Evolutionary conservation across 2,329 filamentous ascomycete species (phyloP).

Genomic region (Fusarium newnesense): DNA sequence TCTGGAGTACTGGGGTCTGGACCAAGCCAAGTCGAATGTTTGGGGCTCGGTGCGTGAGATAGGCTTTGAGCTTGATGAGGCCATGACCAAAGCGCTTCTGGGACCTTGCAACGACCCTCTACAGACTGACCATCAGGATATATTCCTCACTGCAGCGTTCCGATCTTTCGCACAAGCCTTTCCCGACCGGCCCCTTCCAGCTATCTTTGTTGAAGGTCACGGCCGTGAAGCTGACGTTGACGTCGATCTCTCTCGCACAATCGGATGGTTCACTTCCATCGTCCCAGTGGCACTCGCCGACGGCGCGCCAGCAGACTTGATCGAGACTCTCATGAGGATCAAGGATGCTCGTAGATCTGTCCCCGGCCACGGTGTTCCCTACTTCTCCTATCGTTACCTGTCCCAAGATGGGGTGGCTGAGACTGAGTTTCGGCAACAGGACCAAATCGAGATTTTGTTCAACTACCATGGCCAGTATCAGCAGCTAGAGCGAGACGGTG

Average conservation of each 20-base stretch:
- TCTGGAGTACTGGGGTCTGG: background rate
- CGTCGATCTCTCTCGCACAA: slow-evolving; percentile 50
- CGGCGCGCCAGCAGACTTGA: background rate
- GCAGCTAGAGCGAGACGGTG: background rate
- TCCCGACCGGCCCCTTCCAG: slow-evolving; percentile 45
- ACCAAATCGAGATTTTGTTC: background rate
- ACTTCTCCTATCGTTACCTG: background rate
- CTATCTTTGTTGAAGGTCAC: slow-evolving; percentile 54
- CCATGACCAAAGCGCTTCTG: background rate
- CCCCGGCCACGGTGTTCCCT: background rate
- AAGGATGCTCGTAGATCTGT: slow-evolving; percentile 51
- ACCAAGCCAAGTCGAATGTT: background rate
- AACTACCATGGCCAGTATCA: slow-evolving; percentile 1
- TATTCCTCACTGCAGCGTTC: slow-evolving; percentile 48
- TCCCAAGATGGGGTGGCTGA: background rate
- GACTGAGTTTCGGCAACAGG: background rate
- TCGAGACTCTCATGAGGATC: slow-evolving; percentile 42
- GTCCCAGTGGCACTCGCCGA: background rate
- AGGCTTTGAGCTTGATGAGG: background rate
- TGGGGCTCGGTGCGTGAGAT: background rate
- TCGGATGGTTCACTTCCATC: slow-evolving; percentile 57
- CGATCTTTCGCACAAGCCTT: slow-evolving; percentile 50
- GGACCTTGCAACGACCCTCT: slow-evolving; percentile 34
- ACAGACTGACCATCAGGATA: slow-evolving; percentile 50
- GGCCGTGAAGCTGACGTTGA: slow-evolving; percentile 49